Conservation (phyloP, 1,284 basidiomycete genomes). For the Tilletiaria anomala region DNA sequence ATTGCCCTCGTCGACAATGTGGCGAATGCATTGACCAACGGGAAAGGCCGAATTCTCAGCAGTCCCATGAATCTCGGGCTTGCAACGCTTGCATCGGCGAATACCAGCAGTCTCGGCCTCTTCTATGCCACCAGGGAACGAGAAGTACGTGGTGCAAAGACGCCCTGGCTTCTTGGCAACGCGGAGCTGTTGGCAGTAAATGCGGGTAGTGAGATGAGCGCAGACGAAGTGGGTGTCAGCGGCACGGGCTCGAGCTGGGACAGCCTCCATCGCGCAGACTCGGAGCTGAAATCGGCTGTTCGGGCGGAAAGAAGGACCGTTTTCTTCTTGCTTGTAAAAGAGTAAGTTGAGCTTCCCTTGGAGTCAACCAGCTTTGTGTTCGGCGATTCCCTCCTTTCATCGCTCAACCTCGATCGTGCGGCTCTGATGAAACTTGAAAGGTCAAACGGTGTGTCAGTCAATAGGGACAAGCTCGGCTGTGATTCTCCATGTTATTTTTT, state of each 20-base stretch:
- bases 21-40: conserved; percentile 7
- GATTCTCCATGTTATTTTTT: no score
- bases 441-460: no score
- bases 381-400: no score
- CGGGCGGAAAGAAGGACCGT: no score
- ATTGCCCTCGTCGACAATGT: conserved; percentile 6
- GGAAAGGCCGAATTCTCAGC: conserved; percentile 6
- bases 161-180: conserved; percentile 7
- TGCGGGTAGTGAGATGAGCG: conserved; percentile 5
- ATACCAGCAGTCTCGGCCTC: conserved; percentile 6
- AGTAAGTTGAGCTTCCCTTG: no score
- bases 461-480: no score
- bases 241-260: conserved; percentile 1
- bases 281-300: no score
- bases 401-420: no score
- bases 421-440: no score
- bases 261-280: no score
- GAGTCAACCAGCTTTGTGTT: no score
- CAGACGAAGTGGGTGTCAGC: conserved; percentile 5
- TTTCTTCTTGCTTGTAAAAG: no score
- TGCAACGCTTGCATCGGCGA: conserved; percentile 9
- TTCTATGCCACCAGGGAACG: conserved; percentile 4
- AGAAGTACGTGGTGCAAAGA: conserved; percentile 5
- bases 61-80: conserved; percentile 5
- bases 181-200: conserved; percentile 9